Evolutionary conservation across 2,329 filamentous ascomycete genomes (phyloP).

Genomic region (Elsinoe ampelina): DNA sequence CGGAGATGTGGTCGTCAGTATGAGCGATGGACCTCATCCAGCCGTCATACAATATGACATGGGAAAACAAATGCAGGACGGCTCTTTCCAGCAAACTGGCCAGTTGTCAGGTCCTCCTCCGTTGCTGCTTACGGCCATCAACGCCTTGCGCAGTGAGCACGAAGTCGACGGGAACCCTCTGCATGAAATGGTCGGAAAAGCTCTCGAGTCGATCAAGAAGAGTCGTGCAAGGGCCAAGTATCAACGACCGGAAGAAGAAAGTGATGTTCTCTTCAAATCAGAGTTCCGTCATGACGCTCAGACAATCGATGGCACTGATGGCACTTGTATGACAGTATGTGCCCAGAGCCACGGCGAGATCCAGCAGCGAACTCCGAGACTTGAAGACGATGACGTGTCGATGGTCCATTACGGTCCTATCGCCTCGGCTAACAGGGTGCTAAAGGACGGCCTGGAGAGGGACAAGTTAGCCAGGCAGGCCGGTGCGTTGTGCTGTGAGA

Average conservation of each 20-base stretch:
- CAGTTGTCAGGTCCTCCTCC: constrained; percentile 17
- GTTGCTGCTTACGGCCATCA: background rate
- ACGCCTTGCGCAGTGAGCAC: background rate
- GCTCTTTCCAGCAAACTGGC: constrained; percentile 16
- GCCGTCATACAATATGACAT: constrained; percentile 22
- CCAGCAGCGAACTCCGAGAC: too few relatives aligned
- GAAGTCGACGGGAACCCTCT: background rate
- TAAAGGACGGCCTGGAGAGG: background rate
- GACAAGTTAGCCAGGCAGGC: background rate
- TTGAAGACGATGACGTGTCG: background rate
- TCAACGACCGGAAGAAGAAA: too few relatives aligned
- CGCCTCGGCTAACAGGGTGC: too few relatives aligned
- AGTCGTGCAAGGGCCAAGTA: too few relatives aligned
- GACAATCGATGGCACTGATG: too few relatives aligned
- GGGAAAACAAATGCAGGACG: constrained; percentile 15
- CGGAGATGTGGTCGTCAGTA: constrained; percentile 23
- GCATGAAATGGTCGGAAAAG: too few relatives aligned
- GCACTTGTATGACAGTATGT: too few relatives aligned
- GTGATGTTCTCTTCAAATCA: too few relatives aligned
- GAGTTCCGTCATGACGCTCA: too few relatives aligned
- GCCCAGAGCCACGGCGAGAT: too few relatives aligned
- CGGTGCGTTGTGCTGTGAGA: constrained; percentile 18
- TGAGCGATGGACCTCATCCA: constrained; percentile 13
- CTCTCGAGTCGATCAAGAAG: too few relatives aligned
- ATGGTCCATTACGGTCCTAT: too few relatives aligned